Evolutionary conservation across 2,329 filamentous ascomycete species (phyloP).

Genomic region (Neonectria coccinea): DNA sequence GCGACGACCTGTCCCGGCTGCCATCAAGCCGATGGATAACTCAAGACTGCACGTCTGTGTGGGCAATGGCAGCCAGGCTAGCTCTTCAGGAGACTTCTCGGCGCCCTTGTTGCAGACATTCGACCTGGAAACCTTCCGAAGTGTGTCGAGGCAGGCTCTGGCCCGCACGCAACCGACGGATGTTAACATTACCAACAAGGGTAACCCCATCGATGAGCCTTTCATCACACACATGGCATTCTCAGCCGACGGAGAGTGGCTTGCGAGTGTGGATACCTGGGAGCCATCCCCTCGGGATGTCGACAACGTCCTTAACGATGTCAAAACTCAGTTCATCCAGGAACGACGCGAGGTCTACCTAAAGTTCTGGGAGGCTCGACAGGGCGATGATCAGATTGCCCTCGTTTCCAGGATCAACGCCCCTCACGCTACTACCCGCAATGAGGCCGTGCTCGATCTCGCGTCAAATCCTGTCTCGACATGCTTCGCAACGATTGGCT

Average conservation of each 20-base stretch:
- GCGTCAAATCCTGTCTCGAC: constrained; percentile 74
- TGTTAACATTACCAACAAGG: constrained; percentile 78
- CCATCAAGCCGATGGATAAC: constrained; percentile 70
- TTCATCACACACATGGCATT: constrained; percentile 80
- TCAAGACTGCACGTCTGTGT: constrained; percentile 77
- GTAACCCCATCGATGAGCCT: constrained; percentile 79
- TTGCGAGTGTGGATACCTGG: constrained; percentile 95
- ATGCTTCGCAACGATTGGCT: constrained; percentile 87
- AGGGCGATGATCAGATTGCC: constrained; percentile 70
- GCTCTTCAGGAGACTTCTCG: constrained; percentile 63
- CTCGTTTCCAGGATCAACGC: constrained; percentile 86
- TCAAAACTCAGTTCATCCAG: constrained; percentile 59
- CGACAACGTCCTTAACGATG: constrained; percentile 55
- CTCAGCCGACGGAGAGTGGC: constrained; percentile 85
- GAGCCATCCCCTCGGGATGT: constrained; percentile 77
- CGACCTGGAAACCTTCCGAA: constrained; percentile 82
- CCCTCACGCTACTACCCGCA: constrained; percentile 74
- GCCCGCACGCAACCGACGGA: constrained; percentile 89
- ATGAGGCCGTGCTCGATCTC: constrained; percentile 76
- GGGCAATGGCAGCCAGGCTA: constrained; percentile 69
- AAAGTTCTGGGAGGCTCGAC: constrained; percentile 87
- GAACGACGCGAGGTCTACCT: constrained; percentile 79
- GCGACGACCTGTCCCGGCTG: constrained; percentile 66
- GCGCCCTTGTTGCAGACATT: constrained; percentile 82
- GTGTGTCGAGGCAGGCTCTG: constrained; percentile 87